A percentile compares a stretch with the other conserved stretches of the same genome.
phyloP scores from a whole-genome alignment of 225 moss, liverwort and hornwort species.

The Antitrichia curtipendula region DNA sequence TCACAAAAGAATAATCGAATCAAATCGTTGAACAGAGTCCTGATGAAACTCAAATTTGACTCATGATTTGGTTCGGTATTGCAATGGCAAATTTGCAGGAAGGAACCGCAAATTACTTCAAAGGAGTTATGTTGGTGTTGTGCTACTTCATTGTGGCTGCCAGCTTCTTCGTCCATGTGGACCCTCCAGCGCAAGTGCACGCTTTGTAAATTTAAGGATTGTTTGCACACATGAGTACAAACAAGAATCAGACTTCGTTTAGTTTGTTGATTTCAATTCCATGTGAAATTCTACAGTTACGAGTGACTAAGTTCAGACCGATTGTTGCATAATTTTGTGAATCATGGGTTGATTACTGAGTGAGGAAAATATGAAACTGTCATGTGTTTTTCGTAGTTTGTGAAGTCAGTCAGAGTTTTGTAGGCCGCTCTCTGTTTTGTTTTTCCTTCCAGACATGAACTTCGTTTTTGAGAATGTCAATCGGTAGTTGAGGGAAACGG shows the following conservation, averaged over 20 bases:
- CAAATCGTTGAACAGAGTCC: not conserved
- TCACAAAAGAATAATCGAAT: not conserved
- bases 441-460: not conserved
- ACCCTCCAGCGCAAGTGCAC: slow-evolving; percentile 8
- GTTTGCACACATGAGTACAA: not conserved
- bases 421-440: not conserved
- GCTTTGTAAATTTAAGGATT: not conserved
- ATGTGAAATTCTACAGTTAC: not conserved
- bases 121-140: slow-evolving; percentile 16
- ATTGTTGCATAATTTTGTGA: not conserved
- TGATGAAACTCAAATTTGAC: no score
- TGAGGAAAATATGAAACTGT: no score
- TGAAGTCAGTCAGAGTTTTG: not conserved
- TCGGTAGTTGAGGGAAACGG: not conserved
- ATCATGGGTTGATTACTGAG: not conserved
- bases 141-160: slow-evolving; percentile 28
- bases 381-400: no score
- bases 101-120: slow-evolving; percentile 31
- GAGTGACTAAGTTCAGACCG: not conserved
- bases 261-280: not conserved
- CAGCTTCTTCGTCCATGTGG: slow-evolving; percentile 29
- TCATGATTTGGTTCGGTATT: not conserved
- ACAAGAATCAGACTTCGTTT: not conserved
- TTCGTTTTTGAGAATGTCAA: not conserved
- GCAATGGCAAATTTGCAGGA: not conserved